phyloP scores from a whole-genome alignment of 2,329 filamentous ascomycete genomes.

The Byssothecium circinans region DNA sequence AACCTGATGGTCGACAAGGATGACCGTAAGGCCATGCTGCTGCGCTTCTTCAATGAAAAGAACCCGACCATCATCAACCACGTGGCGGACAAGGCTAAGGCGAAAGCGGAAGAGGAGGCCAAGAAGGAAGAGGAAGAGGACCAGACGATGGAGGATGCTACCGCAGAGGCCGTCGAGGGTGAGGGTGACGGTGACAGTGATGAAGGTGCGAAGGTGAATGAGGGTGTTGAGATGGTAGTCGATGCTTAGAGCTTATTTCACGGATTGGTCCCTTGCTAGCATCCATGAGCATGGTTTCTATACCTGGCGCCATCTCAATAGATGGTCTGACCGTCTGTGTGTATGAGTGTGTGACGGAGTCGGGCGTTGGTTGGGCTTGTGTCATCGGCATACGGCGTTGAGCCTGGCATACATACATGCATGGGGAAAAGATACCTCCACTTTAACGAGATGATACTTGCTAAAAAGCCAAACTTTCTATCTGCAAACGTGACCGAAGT shows the following conservation, averaged over 20 bases:
- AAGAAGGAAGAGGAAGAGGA: slow-evolving; percentile 14
- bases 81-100: slow-evolving; percentile 37
- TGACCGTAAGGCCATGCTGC: slow-evolving; percentile 85
- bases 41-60: slow-evolving; percentile 88
- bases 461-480: no score
- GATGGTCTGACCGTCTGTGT: no score
- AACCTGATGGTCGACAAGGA: slow-evolving; percentile 99
- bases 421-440: no score
- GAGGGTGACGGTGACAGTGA: neutral
- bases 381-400: no score
- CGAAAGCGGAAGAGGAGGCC: slow-evolving; percentile 17
- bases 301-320: no score
- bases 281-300: no score
- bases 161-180: neutral
- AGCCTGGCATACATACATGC: no score
- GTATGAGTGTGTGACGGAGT: no score
- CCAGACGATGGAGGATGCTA: slow-evolving; percentile 10
- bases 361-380: no score
- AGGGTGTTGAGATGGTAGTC: neutral
- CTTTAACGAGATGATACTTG: no score
- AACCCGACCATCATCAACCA: slow-evolving; percentile 67
- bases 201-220: neutral
- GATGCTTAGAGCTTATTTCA: neutral
- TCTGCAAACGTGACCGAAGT: no score
- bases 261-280: no score